These are phyloP conservation scores for Colletotrichum salicis DNA, from an alignment of 2,329 filamentous ascomycete genomes.

Conservation along the genomic window DNA sequence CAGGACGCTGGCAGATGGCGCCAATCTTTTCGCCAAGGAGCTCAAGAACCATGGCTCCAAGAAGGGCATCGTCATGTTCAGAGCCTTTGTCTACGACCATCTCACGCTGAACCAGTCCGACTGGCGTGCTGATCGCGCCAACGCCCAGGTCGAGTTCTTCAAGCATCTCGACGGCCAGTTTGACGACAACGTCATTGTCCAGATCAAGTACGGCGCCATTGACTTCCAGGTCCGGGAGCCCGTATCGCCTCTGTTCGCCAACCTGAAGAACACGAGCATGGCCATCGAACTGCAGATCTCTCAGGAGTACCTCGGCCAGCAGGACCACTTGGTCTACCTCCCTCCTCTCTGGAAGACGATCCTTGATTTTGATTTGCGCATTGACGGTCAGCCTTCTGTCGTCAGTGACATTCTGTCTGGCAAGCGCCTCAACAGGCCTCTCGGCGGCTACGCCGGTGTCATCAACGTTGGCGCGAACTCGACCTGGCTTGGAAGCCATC, in stretches of 20 bases:
- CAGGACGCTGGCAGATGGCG: conserved; percentile 74
- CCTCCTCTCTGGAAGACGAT: conserved; percentile 76
- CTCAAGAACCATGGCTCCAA: conserved; percentile 61
- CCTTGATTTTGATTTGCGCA: conserved; percentile 73
- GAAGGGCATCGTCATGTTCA: conserved; percentile 72
- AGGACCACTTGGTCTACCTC: conserved; percentile 75
- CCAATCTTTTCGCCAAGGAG: conserved; percentile 73
- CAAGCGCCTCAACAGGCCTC: conserved; percentile 64
- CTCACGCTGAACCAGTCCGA: conserved; percentile 59
- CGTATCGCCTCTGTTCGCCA: conserved; percentile 70
- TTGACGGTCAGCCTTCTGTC: conserved; percentile 64
- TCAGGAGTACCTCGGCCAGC: conserved; percentile 78
- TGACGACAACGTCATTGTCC: conserved; percentile 76
- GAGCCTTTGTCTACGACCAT: conserved; percentile 75
- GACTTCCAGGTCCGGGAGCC: conserved; percentile 80
- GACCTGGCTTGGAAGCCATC: conserved; percentile 76
- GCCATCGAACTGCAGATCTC: conserved; percentile 75
- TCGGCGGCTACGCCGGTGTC: conserved; percentile 73
- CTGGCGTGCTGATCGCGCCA: conserved; percentile 76
- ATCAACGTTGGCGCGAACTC: conserved; percentile 73
- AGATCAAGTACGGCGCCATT: conserved; percentile 80
- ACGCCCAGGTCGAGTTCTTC: conserved; percentile 76
- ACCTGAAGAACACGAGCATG: conserved; percentile 54
- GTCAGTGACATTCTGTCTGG: conserved; percentile 72
- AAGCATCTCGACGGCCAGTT: conserved; percentile 72